Percentiles rank a stretch among this genome's conserved stretches.
Evolutionary conservation across 352 stramenopile genomes (phyloP).

Genomic region (Pythium dissimile): DNA sequence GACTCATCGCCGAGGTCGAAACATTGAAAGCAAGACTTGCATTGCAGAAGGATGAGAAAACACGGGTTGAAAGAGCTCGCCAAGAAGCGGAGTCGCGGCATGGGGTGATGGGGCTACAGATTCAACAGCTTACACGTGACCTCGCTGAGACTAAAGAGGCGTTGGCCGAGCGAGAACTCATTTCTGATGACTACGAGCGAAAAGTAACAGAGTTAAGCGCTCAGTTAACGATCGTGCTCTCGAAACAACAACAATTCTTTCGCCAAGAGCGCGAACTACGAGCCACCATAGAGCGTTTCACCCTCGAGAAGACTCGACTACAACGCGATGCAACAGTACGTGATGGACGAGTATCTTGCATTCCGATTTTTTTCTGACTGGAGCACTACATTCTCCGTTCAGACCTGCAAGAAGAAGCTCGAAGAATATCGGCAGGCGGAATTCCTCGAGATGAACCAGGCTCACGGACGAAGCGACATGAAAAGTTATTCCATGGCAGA

Average conservation of each 20-base stretch:
- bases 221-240: conserved; percentile 62
- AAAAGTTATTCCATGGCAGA: conserved; percentile 7
- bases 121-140: conserved; percentile 57
- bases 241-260: conserved; percentile 74
- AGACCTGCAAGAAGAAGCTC: conserved; percentile 20
- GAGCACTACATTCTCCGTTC: background rate
- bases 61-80: conserved; percentile 37
- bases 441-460: conserved; percentile 11
- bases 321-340: conserved; percentile 56
- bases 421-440: conserved; percentile 40
- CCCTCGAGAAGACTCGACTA: conserved; percentile 58
- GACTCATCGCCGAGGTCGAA: conserved; percentile 56
- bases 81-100: conserved; percentile 51
- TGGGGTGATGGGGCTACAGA: conserved; percentile 36
- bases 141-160: conserved; percentile 53
- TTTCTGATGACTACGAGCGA: conserved; percentile 64
- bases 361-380: background rate
- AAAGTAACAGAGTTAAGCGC: conserved; percentile 62
- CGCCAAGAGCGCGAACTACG: conserved; percentile 65
- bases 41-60: conserved; percentile 63
- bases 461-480: background rate
- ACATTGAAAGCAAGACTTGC: conserved; percentile 45
- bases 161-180: conserved; percentile 54
- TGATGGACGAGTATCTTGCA: background rate
- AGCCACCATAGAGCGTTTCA: conserved; percentile 50